phyloP scores from a whole-genome alignment of 2,329 filamentous ascomycete species.

The Pseudopyricularia cyperi region DNA sequence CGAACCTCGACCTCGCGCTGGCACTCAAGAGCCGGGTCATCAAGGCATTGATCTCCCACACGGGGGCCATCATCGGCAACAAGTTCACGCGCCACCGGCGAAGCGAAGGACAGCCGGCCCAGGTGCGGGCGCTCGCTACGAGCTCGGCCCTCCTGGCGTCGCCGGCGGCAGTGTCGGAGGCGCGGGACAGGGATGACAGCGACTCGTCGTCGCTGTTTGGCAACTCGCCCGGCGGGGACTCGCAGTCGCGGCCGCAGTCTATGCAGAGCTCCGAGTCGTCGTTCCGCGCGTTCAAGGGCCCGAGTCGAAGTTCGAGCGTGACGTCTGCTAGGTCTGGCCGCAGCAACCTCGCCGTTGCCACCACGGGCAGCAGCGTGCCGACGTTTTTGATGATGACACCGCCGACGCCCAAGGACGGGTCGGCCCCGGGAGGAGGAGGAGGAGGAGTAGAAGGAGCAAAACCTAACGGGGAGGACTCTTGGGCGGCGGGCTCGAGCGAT shows the following conservation, averaged over 20 bases:
- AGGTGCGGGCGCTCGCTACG: constrained; percentile 73
- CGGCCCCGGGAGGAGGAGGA: too few species aligned
- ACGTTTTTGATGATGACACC: constrained; percentile 34
- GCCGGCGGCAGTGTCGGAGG: constrained; percentile 22
- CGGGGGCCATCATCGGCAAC: constrained; percentile 92
- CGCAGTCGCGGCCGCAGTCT: constrained; percentile 43
- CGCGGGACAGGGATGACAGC: constrained; percentile 36
- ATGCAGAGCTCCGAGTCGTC: constrained; percentile 35
- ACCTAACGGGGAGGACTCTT: too few species aligned
- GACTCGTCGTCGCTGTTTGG: constrained; percentile 43
- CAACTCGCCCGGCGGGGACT: constrained; percentile 42
- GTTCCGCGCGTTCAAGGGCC: constrained; percentile 28
- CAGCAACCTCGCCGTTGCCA: constrained; percentile 8
- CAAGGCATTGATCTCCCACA: constrained; percentile 85
- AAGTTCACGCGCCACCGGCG: constrained; percentile 88
- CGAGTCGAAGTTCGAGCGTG: constrained; percentile 40
- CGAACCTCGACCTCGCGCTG: constrained; percentile 85
- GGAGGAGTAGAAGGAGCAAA: too few species aligned
- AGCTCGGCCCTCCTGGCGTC: constrained; percentile 52
- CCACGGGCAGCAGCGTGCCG: constrained; percentile 14
- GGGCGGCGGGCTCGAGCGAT: too few species aligned
- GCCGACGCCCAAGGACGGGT: constrained; percentile 22
- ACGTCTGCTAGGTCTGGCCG: constrained; percentile 31
- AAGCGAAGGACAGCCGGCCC: constrained; percentile 62
- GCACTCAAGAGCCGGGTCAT: constrained; percentile 91